Base-by-base conservation (phyloP, 164 flowering plant species). In the Tetracentron sinense region DNA sequence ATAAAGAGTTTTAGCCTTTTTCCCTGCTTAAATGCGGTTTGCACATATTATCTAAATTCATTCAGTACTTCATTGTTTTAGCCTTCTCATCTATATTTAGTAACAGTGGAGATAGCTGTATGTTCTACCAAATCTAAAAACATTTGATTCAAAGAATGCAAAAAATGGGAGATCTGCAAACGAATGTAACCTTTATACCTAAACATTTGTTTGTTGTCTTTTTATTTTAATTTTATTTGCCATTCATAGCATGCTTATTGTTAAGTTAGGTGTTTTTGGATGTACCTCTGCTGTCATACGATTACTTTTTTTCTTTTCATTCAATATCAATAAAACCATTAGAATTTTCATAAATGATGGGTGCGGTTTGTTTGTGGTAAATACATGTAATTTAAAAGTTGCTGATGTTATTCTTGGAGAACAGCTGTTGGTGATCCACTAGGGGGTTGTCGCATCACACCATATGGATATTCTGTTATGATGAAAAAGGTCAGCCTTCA, bases 401-500 rank as follows among this genome's bases (percentile, higher is more conserved):
- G 3, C 53, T 25, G 30, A 44, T 48, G 12, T 51, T 14, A 33
- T 51, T 61, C 62, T 58, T 55, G 59, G 52, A n/a, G n/a, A 48
- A 72, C 90, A 95, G 97, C 99, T 46, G 61, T 78, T 69, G 83
- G 84, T 56, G 99, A 95, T 86, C 99, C 99, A 61, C 78, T 95
- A 21, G 99, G 99, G 6, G 97, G 99, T 62, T 95, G 99, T 72
- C 48, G 90, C 66, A 74, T 95, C 67, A 85, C 90, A 6, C 99
- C 99, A 58, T 77, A 77, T 75, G 97, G 99, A 29, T 95, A 88
- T 74, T 82, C 97, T 4, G 63, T 89, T 26, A 72, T 95, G 97
- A 78, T 92, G 77, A 81, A 82, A 66, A 86, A 90, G 99, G 99
- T 92, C 56, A 54, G 79, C 28, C 20, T 60, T 60, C 15, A 10